Evolutionary conservation across 495 filamentous ascomycete genomes (phyloP), one percentile per base, ranked within the genome.

Genomic region (Lasiosphaeria hispida): DNA sequence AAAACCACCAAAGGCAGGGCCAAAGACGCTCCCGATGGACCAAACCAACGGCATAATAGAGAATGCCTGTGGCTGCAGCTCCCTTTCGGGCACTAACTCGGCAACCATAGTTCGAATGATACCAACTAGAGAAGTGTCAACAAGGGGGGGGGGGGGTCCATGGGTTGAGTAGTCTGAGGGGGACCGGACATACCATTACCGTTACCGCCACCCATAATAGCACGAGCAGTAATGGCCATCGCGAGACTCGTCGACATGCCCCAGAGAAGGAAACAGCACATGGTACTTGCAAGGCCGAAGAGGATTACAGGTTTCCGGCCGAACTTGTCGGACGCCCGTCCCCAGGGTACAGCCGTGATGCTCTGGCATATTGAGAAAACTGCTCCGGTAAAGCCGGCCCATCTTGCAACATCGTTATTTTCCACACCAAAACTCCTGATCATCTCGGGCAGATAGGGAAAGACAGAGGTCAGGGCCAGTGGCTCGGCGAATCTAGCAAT

Each of bases 371-470:
- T 68, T 18, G 86, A 89, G 74, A 92, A 90, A 60, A 87, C 76
- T 55, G 89, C 85, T 2, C 84, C 85, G 0, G 85, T 84, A 60
- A 92, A 76, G 35, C 89, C 76, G 10, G 86, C 88, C 86, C 87
- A 93, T 80, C 84, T 84, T 47, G 87, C 89, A 44, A 96, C 80
- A 19, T 91, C 79, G 48, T 84, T 79, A 58, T 83, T 78, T 19
- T 85, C 78, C n/a, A 95, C 79, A 14, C 85, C 84, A 58, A 96
- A 87, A 72, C 80, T 85, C 60, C 87, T 82, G 50, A 94, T 89
- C 86, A 96, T 91, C 75, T 92, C 92, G 19, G 89, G 90, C 38
- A 97, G 80, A 69, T 97, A 97, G 13, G 93, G 93, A 59, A 88
- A 89, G 59, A 96, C 84, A 8, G 88, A 92, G 5, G 92, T 96